Conservation (phyloP, 202 grass and related monocot genomes). For the Alloteropsis angusta region DNA sequence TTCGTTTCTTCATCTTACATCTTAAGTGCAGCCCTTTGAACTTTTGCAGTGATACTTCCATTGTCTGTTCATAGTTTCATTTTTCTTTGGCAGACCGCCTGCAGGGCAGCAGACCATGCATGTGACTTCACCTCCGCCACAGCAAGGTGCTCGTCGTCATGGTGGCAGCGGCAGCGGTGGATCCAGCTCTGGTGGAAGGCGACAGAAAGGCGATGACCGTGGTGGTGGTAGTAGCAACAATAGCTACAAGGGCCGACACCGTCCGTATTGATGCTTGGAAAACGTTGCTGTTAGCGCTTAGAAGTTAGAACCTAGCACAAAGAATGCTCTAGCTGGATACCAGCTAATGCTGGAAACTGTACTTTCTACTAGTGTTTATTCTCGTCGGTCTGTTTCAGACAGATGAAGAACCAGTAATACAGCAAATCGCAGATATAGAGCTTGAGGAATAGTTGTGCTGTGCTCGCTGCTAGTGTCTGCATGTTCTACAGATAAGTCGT, state of each 20-base stretch:
- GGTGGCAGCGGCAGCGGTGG: not conserved
- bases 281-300: not conserved
- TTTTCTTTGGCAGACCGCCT: constrained; percentile 26
- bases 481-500: no score
- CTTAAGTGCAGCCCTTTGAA: not conserved
- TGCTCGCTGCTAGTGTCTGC: no score
- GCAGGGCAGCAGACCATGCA: constrained; percentile 7
- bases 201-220: constrained; percentile 26
- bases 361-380: not conserved
- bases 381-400: not conserved
- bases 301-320: not conserved
- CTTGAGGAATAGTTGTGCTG: no score
- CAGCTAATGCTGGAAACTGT: not conserved
- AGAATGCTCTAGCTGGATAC: not conserved
- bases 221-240: not conserved
- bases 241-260: constrained; percentile 30
- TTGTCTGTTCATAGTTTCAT: not conserved
- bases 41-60: not conserved
- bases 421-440: no score
- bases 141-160: not conserved
- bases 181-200: constrained; percentile 12
- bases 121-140: constrained; percentile 8
- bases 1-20: not conserved
- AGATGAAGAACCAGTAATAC: no score
- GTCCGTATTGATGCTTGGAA: constrained; percentile 26